These are phyloP conservation scores for Phlebopus sp. DNA, from an alignment of 1,284 basidiomycete species.

Conservation along the genomic window DNA sequence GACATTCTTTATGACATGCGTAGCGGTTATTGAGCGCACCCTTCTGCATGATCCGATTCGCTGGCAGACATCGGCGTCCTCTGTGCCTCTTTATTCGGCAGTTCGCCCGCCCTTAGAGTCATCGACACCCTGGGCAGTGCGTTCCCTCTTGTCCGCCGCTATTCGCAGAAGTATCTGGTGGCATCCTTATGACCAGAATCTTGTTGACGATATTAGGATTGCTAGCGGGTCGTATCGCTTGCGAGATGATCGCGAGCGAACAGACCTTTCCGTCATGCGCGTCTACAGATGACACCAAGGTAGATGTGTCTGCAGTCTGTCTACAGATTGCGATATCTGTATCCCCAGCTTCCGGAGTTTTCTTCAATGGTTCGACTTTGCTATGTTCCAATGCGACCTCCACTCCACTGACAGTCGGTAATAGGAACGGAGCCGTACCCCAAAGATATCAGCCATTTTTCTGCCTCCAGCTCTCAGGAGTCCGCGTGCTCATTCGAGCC, in stretches of 20 bases:
- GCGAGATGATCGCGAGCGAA: neutral
- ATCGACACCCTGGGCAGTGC: neutral
- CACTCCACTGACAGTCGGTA: neutral
- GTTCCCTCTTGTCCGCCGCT: neutral
- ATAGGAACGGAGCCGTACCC: constrained; percentile 30
- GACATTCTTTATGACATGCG: too few species aligned
- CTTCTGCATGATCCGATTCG: too few species aligned
- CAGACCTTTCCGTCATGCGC: neutral
- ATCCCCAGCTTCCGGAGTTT: constrained; percentile 32
- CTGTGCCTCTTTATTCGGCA: too few species aligned
- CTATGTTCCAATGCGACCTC: too few species aligned
- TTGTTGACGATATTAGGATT: constrained; percentile 7
- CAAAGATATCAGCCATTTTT: constrained; percentile 45
- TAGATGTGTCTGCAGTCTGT: constrained; percentile 17
- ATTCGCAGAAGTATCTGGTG: neutral
- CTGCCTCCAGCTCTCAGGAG: constrained; percentile 40
- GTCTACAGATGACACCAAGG: neutral
- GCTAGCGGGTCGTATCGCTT: constrained; percentile 8
- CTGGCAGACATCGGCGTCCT: too few species aligned
- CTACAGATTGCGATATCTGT: constrained; percentile 23
- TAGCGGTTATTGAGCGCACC: too few species aligned
- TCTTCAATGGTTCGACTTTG: constrained; percentile 29
- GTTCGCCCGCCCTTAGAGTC: neutral
- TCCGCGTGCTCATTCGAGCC: constrained; percentile 55
- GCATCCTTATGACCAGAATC: constrained; percentile 1